Percentiles rank a stretch among this genome's conserved stretches.
phyloP scores from a whole-genome alignment of 2,329 filamentous ascomycete genomes.

The Blastomyces parvus region DNA sequence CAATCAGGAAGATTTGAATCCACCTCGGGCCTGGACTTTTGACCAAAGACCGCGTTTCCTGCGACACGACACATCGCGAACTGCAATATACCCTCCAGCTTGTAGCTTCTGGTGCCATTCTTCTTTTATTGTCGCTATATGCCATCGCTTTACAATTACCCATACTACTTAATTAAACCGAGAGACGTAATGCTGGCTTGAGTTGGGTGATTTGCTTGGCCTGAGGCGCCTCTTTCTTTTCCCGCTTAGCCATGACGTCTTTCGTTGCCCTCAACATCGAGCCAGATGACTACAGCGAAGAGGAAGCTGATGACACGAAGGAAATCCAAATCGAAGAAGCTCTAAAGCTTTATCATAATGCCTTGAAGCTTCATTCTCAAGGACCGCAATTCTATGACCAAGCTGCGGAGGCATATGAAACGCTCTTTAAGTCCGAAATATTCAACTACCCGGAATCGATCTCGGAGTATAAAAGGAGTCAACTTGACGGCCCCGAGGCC shows the following conservation, averaged over 20 bases:
- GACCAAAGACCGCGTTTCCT: background rate
- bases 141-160: background rate
- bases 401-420: constrained; percentile 70
- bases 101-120: background rate
- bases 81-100: background rate
- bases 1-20: constrained; percentile 10
- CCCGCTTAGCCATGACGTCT: constrained; percentile 37
- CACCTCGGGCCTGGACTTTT: background rate
- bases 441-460: constrained; percentile 83
- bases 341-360: constrained; percentile 84
- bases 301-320: constrained; percentile 89
- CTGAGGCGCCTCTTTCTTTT: constrained; percentile 14
- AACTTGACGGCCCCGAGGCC: constrained; percentile 29
- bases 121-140: background rate
- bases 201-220: background rate
- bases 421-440: constrained; percentile 83
- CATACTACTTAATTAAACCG: background rate
- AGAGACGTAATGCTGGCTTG: background rate
- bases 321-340: constrained; percentile 97
- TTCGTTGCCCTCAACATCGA: constrained; percentile 92
- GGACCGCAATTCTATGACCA: constrained; percentile 65
- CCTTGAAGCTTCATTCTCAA: constrained; percentile 83
- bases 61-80: background rate
- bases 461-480: constrained; percentile 71
- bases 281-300: constrained; percentile 78